Conservation (phyloP, 495 filamentous ascomycete genomes). For the Annulohypoxylon bovei region DNA sequence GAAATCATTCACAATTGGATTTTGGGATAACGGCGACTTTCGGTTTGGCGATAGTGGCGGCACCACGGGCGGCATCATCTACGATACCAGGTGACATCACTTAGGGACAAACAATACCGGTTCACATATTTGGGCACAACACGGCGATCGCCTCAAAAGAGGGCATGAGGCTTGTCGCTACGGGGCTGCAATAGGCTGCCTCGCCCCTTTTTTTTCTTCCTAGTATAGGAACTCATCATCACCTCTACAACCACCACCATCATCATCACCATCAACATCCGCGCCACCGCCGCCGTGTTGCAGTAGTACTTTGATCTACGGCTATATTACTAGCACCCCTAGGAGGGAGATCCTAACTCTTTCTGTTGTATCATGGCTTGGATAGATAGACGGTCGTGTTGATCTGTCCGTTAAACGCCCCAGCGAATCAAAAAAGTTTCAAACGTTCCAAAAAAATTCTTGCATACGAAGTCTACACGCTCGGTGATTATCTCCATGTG, state of each 20-base stretch:
- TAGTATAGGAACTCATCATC: slow-evolving; percentile 9
- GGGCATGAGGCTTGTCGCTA: background rate
- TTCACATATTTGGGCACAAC: background rate
- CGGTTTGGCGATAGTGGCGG: slow-evolving; percentile 3
- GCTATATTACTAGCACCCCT: background rate
- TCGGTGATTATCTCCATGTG: background rate
- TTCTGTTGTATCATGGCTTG: slow-evolving; percentile 31
- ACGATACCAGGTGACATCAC: slow-evolving; percentile 9
- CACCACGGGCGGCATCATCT: slow-evolving; percentile 4
- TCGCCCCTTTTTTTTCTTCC: background rate
- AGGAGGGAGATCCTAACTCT: slow-evolving; percentile 12
- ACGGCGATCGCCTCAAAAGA: slow-evolving; percentile 9
- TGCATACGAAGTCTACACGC: background rate
- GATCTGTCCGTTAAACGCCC: slow-evolving; percentile 9
- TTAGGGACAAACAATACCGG: slow-evolving; percentile 1
- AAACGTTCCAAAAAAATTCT: slow-evolving; percentile 37
- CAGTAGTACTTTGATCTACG: background rate
- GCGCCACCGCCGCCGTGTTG: background rate
- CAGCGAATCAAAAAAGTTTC: slow-evolving; percentile 32
- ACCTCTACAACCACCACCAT: background rate
- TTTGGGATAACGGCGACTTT: slow-evolving; percentile 1
- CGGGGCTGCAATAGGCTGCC: background rate
- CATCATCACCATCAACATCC: background rate
- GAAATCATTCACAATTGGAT: slow-evolving; percentile 22
- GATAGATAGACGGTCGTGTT: slow-evolving; percentile 32